phyloP scores from a whole-genome alignment of 495 filamentous ascomycete species.

The Penicillium cosmopolitanum region DNA sequence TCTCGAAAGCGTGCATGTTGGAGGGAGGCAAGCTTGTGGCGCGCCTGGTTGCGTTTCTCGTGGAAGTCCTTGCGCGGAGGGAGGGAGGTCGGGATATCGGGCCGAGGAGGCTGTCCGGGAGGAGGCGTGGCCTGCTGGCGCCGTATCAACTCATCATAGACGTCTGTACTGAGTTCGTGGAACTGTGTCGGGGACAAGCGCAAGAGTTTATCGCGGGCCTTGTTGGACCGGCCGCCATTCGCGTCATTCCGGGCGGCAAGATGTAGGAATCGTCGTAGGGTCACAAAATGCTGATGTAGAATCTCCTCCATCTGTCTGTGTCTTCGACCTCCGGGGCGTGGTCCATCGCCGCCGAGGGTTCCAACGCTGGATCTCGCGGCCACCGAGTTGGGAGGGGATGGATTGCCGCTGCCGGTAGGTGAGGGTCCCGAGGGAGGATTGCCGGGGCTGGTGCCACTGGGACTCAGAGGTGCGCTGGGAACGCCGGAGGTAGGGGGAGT shows the following conservation, averaged over 20 bases:
- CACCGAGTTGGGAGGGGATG: constrained; percentile 85
- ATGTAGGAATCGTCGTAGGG: constrained; percentile 74
- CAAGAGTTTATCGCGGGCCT: constrained; percentile 89
- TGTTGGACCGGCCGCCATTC: constrained; percentile 73
- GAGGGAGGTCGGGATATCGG: constrained; percentile 68
- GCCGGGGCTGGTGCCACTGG: constrained; percentile 50
- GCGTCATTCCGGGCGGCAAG: constrained; percentile 74
- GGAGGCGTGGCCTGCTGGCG: constrained; percentile 69
- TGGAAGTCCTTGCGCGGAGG: constrained; percentile 87
- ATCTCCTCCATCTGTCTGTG: constrained; percentile 65
- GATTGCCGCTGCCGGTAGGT: constrained; percentile 59
- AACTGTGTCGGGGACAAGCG: constrained; percentile 90
- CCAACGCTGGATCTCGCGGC: constrained; percentile 75
- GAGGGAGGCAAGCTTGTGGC: constrained; percentile 89
- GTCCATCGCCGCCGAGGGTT: constrained; percentile 60
- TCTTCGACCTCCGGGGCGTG: constrained; percentile 53
- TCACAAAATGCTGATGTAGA: constrained; percentile 78
- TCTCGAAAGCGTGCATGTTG: constrained; percentile 84
- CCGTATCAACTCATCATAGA: constrained; percentile 92
- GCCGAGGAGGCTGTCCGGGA: constrained; percentile 55
- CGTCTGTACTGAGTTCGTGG: constrained; percentile 94
- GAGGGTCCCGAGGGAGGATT: constrained; percentile 26
- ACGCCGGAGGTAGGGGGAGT: constrained; percentile 73
- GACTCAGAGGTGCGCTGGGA: constrained; percentile 54
- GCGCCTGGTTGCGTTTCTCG: constrained; percentile 93